Conservation (phyloP, 768 basidiomycete genomes). For the Tricholoma sp. region DNA sequence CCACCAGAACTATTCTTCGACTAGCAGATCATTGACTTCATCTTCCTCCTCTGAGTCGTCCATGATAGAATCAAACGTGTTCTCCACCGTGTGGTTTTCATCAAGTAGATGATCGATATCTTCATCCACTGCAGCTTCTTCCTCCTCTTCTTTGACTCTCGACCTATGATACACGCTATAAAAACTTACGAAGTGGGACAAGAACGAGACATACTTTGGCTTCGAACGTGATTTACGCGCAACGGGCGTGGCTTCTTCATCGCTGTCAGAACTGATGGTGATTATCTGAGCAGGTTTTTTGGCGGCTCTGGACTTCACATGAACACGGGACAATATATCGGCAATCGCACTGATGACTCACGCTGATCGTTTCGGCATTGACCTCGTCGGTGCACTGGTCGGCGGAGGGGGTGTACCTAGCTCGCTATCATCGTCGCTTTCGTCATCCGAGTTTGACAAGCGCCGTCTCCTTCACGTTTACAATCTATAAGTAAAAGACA, state of each 20-base stretch:
- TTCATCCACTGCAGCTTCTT: constrained; percentile 36
- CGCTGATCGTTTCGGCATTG: constrained; percentile 56
- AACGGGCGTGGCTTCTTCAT: constrained; percentile 24
- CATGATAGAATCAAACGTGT: constrained; percentile 46
- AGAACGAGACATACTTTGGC: constrained; percentile 6
- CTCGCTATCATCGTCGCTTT: constrained; percentile 33
- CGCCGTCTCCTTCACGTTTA: constrained; percentile 42
- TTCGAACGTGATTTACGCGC: constrained; percentile 12
- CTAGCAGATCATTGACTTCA: constrained; percentile 45
- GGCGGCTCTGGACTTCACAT: constrained; percentile 25
- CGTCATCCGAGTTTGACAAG: constrained; percentile 48
- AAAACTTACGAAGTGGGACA: constrained; percentile 7
- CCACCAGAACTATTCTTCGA: constrained; percentile 15
- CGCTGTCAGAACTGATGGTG: constrained; percentile 34
- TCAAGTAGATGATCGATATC: constrained; percentile 36
- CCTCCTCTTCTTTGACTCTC: constrained; percentile 33
- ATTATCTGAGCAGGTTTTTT: constrained; percentile 32
- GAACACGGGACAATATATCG: not conserved
- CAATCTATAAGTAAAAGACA: not conserved
- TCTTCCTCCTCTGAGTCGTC: constrained; percentile 50
- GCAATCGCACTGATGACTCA: constrained; percentile 26
- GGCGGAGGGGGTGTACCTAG: constrained; percentile 29
- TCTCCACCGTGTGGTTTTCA: constrained; percentile 15
- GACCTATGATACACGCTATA: not conserved
- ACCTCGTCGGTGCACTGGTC: constrained; percentile 38